Conservation (phyloP, 163 green algal genomes). For the Scenedesmus sp. region DNA sequence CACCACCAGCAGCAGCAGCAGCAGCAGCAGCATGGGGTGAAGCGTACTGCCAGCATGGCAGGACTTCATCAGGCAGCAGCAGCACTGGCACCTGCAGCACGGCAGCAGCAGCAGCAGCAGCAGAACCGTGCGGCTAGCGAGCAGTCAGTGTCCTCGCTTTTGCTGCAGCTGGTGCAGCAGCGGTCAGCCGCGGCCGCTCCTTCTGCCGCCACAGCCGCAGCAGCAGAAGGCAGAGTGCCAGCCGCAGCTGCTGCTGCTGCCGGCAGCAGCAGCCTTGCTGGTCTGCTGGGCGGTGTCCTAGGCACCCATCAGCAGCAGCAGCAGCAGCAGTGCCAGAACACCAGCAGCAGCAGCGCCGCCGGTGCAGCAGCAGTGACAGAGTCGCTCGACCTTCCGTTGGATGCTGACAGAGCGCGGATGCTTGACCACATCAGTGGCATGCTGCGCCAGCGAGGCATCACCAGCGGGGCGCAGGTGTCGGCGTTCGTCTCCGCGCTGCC, state of each 20-base stretch:
- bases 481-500: slow-evolving; percentile 34
- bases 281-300: neutral
- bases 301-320: slow-evolving; percentile 2
- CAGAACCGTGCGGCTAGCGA: neutral
- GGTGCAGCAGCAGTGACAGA: slow-evolving; percentile 31
- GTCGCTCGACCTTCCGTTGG: slow-evolving; percentile 28
- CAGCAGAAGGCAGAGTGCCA: neutral
- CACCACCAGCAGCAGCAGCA: neutral
- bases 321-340: slow-evolving; percentile 2
- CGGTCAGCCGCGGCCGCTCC: neutral
- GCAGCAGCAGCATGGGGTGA: slow-evolving; percentile 17
- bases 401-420: slow-evolving; percentile 13
- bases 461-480: slow-evolving; percentile 32
- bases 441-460: slow-evolving; percentile 24
- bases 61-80: neutral
- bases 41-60: neutral
- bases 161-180: slow-evolving; percentile 12
- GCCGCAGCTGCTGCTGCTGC: neutral
- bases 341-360: slow-evolving; percentile 25
- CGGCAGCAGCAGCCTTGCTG: neutral
- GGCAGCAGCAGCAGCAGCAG: slow-evolving; percentile 11
- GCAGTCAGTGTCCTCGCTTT: neutral
- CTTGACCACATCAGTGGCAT: slow-evolving; percentile 35
- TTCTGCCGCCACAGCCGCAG: neutral
- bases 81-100: neutral